Conservation (phyloP, 805 yeast genomes). For the Kluyveromyces nonfermentans region DNA sequence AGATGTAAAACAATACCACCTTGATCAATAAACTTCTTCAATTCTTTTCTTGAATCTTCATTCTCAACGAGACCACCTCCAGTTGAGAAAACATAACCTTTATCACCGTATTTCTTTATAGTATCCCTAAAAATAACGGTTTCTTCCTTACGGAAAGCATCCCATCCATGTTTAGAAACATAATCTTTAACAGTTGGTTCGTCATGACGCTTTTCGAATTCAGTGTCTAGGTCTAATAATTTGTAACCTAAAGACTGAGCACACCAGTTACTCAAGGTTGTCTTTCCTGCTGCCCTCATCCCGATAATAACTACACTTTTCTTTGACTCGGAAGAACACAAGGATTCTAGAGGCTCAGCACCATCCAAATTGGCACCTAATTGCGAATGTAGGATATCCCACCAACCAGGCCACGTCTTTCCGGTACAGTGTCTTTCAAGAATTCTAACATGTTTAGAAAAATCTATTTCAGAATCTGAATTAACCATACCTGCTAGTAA, state of each 20-base stretch:
- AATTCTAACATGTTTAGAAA: constrained; percentile 42
- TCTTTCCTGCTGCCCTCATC: constrained; percentile 97
- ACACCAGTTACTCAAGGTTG: constrained; percentile 75
- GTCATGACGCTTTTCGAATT: constrained; percentile 45
- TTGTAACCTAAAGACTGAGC: constrained; percentile 57
- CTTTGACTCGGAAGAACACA: constrained; percentile 6
- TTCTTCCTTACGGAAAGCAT: constrained; percentile 68
- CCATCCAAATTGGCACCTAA: constrained; percentile 67
- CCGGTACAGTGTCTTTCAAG: constrained; percentile 89
- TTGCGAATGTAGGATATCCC: constrained; percentile 77
- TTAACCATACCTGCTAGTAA: constrained; percentile 65
- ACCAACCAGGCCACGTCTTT: constrained; percentile 99
- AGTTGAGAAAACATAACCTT: constrained; percentile 70
- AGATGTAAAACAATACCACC: constrained; percentile 84
- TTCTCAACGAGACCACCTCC: constrained; percentile 96
- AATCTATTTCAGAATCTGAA: constrained; percentile 5
- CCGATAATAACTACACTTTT: constrained; percentile 73
- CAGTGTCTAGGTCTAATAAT: constrained; percentile 67
- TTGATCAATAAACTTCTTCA: constrained; percentile 42
- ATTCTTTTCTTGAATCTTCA: constrained; percentile 50
- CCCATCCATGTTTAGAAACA: constrained; percentile 73
- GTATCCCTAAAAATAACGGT: constrained; percentile 43
- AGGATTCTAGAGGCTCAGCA: constrained; percentile 38
- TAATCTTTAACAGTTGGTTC: constrained; percentile 46
- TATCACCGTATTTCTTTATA: constrained; percentile 27